phyloP scores from a whole-genome alignment of 176 grass and related monocot genomes.

The Thinopyrum elongatum region DNA sequence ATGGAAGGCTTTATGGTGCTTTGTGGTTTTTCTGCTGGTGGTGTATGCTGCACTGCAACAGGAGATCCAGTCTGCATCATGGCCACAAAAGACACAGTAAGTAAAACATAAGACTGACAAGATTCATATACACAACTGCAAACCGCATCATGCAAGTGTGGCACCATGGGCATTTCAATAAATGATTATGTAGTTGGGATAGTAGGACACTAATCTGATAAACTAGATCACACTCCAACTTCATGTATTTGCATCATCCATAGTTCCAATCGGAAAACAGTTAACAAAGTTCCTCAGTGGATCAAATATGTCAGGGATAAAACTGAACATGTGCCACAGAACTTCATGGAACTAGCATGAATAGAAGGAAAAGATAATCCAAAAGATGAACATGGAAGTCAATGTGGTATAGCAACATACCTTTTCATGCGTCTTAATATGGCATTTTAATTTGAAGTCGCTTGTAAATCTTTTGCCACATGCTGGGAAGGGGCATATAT shows the following conservation, averaged over 20 bases:
- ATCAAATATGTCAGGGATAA: background rate
- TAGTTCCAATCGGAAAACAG: background rate
- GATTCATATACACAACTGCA: background rate
- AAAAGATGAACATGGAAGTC: slow-evolving; percentile 1
- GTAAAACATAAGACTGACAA: slow-evolving; percentile 2
- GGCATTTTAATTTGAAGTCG: slow-evolving; percentile 73
- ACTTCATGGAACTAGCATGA: background rate
- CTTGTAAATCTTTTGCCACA: slow-evolving; percentile 92
- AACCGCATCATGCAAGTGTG: slow-evolving; percentile 4
- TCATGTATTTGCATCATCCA: background rate
- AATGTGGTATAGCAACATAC: slow-evolving; percentile 27
- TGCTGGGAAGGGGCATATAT: slow-evolving; percentile 72
- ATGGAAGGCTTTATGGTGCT: slow-evolving; percentile 33
- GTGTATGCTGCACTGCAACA: slow-evolving; percentile 27
- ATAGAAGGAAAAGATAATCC: background rate
- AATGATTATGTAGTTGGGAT: background rate
- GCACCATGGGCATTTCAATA: slow-evolving; percentile 8
- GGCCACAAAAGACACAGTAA: background rate
- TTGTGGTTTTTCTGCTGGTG: slow-evolving; percentile 44
- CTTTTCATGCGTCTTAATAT: slow-evolving; percentile 82
- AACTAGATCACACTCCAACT: slow-evolving; percentile 7
- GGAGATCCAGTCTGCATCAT: slow-evolving; percentile 45
- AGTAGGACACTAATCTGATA: background rate
- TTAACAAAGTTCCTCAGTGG: background rate
- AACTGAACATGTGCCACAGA: background rate